Conservation (phyloP, 2,329 filamentous ascomycete genomes). For the Thielaviopsis musarum region DNA sequence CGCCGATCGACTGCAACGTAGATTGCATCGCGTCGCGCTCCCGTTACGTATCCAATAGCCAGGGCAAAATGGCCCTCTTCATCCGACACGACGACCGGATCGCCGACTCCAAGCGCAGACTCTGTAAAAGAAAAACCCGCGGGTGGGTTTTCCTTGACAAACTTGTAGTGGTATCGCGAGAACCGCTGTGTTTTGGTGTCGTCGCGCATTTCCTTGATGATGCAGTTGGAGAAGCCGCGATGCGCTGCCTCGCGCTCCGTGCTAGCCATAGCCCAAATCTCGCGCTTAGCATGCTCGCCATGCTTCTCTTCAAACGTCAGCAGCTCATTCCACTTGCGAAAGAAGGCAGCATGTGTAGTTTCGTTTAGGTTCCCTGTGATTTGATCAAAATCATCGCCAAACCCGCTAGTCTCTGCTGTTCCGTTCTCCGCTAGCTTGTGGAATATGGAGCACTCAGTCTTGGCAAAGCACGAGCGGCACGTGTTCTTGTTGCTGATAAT, state of each 20-base stretch:
- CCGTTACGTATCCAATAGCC: conserved; percentile 76
- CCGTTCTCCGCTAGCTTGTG: conserved; percentile 81
- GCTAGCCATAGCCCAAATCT: conserved; percentile 94
- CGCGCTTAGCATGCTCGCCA: conserved; percentile 67
- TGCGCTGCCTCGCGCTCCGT: conserved; percentile 73
- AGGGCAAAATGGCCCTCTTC: conserved; percentile 90
- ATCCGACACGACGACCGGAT: conserved; percentile 92
- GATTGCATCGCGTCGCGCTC: conserved; percentile 58
- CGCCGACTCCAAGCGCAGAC: conserved; percentile 71
- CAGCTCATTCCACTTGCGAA: conserved; percentile 84
- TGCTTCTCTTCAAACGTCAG: conserved; percentile 91
- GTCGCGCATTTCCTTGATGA: conserved; percentile 40
- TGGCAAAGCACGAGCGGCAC: conserved; percentile 80
- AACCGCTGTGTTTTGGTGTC: conserved; percentile 60
- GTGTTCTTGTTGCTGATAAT: conserved; percentile 72
- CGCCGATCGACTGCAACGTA: conserved; percentile 81
- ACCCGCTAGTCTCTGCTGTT: conserved; percentile 61
- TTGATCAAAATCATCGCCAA: conserved; percentile 69
- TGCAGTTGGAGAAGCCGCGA: conserved; percentile 74
- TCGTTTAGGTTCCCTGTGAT: conserved; percentile 61
- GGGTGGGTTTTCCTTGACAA: conserved; percentile 49
- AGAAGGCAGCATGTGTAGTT: conserved; percentile 56
- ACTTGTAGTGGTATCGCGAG: conserved; percentile 77
- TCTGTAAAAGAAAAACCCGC: conserved; percentile 71
- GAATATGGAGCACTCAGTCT: conserved; percentile 80